Evolutionary conservation across 225 moss, liverwort and hornwort genomes (phyloP).

Genomic region (Rhytidiadelphus loreus): DNA sequence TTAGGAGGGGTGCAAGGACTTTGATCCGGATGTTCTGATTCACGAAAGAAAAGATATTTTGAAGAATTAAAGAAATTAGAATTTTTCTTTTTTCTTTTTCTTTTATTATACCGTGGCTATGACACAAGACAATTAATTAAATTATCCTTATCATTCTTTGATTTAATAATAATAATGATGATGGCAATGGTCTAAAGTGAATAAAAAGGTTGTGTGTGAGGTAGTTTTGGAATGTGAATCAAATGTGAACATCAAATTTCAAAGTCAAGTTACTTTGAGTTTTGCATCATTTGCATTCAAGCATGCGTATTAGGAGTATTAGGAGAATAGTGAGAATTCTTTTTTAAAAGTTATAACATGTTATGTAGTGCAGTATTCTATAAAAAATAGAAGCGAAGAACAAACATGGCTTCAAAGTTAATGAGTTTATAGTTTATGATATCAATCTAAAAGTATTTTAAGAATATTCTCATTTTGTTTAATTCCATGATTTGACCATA

Average conservation of each 20-base stretch:
- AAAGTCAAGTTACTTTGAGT: background rate
- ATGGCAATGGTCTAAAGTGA: background rate
- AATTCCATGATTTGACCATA: background rate
- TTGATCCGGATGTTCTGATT: too few species aligned
- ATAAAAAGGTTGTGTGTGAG: background rate
- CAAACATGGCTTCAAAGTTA: background rate
- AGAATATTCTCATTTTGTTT: background rate
- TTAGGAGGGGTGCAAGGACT: too few species aligned
- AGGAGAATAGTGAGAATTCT: accelerated
- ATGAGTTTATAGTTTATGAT: too few species aligned
- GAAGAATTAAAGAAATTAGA: too few species aligned
- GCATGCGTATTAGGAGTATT: background rate
- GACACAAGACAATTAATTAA: too few species aligned
- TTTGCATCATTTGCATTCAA: too few species aligned
- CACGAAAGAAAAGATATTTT: too few species aligned
- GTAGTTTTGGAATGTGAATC: background rate
- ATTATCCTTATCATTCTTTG: too few species aligned
- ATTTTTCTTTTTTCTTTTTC: too few species aligned
- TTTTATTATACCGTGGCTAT: too few species aligned
- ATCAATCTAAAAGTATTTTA: background rate
- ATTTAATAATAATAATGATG: background rate
- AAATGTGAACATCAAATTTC: background rate
- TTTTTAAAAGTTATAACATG: too few species aligned
- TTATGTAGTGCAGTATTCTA: background rate
- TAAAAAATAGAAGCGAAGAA: background rate